Base-by-base conservation (phyloP, 2,329 filamentous ascomycete genomes). In the Arthrobotrys musiformis region DNA sequence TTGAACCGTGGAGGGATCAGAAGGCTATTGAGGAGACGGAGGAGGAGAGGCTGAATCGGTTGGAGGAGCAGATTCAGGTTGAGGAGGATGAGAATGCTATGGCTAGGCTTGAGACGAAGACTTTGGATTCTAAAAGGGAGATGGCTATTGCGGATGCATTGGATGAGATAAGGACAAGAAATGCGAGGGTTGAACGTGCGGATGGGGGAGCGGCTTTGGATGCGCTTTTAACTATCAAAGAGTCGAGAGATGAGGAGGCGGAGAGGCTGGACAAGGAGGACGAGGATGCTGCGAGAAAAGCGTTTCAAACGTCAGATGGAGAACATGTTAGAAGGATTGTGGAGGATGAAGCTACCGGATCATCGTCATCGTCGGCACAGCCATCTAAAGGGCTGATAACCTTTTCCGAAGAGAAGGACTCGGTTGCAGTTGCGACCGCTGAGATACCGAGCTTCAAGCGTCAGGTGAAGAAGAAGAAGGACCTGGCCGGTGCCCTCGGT, bases 111-210 rank as follows among this genome's bases (percentile, higher is more conserved):
- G 95, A 99, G 85, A 91, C 92, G 79, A 98, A 98, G 85, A 97
- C 94, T 68, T 85, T 92, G 22, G 95, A 99, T 83, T 94, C 94
- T 0, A 94, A 95, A 85, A 88, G 91, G 44, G 95, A 99, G 84
- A 99, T 99, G 94, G 93, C 92, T 17, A 93, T 97, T 50, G 95
- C 95, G 1, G 95, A 99, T 85, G 94, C 94, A 6, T 85, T 99
- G 68, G 95, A 99, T 83, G 94, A 97, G 85, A 97, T 99, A 70
- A 87, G 94, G 69, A 94, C 92, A 63, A 86, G 94, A 79, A 99
- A 99, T 84, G 95, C 95, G 6, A 87, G 93, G 79, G 90, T 95
- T 60, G 93, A 97, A 83, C 88, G 92, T 79, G 91, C 90, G 7
- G 90, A 93, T 76, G 89, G 89, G 1, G 86, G 89, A 2, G 89